These are phyloP conservation scores for Solanum neorickii DNA, from an alignment of 257 asterid species.

Conservation along the genomic window DNA sequence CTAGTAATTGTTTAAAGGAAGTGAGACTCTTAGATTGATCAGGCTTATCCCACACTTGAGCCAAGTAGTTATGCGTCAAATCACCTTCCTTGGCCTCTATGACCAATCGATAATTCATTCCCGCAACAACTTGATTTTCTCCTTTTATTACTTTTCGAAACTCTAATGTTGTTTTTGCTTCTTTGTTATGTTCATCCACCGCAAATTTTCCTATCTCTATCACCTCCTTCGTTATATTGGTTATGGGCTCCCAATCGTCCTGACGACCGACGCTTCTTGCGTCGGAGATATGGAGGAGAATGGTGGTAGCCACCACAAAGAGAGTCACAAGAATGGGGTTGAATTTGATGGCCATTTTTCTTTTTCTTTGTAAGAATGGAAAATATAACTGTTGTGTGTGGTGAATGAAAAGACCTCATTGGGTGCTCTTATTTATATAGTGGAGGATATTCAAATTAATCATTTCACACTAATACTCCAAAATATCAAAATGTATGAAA, in stretches of 20 bases:
- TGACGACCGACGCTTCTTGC: not conserved
- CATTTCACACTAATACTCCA: not conserved
- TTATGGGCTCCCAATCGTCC: slow-evolving; percentile 12
- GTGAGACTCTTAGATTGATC: slow-evolving; percentile 6
- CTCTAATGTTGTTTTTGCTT: not conserved
- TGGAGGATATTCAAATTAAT: not conserved
- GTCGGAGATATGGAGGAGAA: not conserved
- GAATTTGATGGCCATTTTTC: slow-evolving; percentile 8
- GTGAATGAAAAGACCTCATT: not conserved
- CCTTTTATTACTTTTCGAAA: slow-evolving; percentile 12
- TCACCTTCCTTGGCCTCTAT: slow-evolving; percentile 12
- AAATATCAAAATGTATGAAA: not conserved
- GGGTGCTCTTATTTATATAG: not conserved
- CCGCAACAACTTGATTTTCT: slow-evolving; percentile 15
- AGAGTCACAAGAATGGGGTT: not conserved
- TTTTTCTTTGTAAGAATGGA: not conserved
- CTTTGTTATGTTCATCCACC: slow-evolving; percentile 22
- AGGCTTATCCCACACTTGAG: slow-evolving; percentile 18
- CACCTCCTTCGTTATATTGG: slow-evolving; percentile 5
- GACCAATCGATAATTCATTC: slow-evolving; percentile 15
- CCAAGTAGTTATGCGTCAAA: slow-evolving; percentile 2
- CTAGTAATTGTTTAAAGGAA: slow-evolving; percentile 12
- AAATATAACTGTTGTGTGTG: not conserved
- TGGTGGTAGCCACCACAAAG: not conserved
- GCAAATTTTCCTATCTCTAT: slow-evolving; percentile 18